Percentiles rank a stretch among this genome's conserved stretches.
Conservation (phyloP, 192 early-diverging fungal species). For the Coemansia biformis region DNA sequence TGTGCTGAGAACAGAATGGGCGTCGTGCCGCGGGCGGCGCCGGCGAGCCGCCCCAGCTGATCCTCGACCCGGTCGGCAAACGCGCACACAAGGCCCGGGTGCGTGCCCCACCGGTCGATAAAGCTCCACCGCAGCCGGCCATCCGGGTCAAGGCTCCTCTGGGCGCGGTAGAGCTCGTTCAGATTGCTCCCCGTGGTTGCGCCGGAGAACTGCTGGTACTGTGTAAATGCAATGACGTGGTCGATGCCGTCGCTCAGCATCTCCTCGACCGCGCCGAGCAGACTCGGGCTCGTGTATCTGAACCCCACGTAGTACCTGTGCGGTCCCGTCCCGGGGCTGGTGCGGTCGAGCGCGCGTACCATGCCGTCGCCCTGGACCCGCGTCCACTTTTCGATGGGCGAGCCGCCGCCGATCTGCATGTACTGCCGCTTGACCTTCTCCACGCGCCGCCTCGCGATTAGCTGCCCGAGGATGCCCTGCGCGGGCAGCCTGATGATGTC, state of each 20-base stretch:
- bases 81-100: conserved; percentile 75
- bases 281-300: conserved; percentile 81
- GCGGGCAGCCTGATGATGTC: conserved; percentile 89
- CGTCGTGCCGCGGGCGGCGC: conserved; percentile 68
- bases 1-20: conserved; percentile 93
- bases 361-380: conserved; percentile 75
- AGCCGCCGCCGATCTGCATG: conserved; percentile 88
- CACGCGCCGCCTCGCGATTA: conserved; percentile 77
- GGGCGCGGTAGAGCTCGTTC: conserved; percentile 74
- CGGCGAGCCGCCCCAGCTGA: conserved; percentile 51
- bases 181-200: conserved; percentile 89
- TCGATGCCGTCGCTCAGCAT: conserved; percentile 80
- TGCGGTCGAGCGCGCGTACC: conserved; percentile 66
- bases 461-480: conserved; percentile 64
- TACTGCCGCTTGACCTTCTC: conserved; percentile 88
- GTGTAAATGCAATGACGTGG: conserved; percentile 82
- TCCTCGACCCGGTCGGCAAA: conserved; percentile 76
- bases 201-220: conserved; percentile 97
- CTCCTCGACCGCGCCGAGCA: conserved; percentile 61
- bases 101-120: conserved; percentile 92
- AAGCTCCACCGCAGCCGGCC: conserved; percentile 81
- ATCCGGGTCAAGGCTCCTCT: conserved; percentile 59
- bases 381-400: conserved; percentile 89
- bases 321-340: conserved; percentile 73
- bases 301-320: conserved; percentile 92